These are phyloP conservation scores for Penicillium thymicola DNA, from an alignment of 2,329 filamentous ascomycete genomes.

Conservation along the genomic window DNA sequence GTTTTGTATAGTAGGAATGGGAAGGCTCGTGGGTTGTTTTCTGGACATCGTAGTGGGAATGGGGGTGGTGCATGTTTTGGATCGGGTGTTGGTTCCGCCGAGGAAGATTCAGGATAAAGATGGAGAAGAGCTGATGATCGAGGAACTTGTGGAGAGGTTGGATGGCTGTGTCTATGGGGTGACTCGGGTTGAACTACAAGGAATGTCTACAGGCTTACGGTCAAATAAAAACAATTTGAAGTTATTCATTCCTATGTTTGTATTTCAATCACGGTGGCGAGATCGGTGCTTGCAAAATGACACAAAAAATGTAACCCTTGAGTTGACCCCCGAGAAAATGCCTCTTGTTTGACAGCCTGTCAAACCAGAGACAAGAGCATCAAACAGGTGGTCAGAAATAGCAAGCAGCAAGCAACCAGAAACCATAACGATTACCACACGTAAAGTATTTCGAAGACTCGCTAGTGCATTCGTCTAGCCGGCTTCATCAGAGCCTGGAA, in stretches of 20 bases:
- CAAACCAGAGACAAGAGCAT: not conserved
- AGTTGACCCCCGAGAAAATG: not conserved
- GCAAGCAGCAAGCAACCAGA: not conserved
- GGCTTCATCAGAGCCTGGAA: slow-evolving; percentile 57
- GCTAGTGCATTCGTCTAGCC: slow-evolving; percentile 35
- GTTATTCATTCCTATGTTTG: slow-evolving; percentile 23
- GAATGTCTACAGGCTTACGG: slow-evolving; percentile 1
- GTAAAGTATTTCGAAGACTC: slow-evolving; percentile 11
- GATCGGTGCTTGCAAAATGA: slow-evolving; percentile 4
- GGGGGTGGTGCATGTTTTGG: slow-evolving; percentile 73
- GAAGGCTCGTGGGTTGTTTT: slow-evolving; percentile 21
- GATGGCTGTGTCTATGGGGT: slow-evolving; percentile 10
- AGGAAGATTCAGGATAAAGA: slow-evolving; percentile 41
- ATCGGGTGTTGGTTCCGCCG: slow-evolving; percentile 72
- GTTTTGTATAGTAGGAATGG: slow-evolving; percentile 58
- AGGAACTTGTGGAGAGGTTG: slow-evolving; percentile 22
- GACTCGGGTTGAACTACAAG: slow-evolving; percentile 7
- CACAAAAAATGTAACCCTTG: not conserved
- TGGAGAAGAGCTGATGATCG: slow-evolving; percentile 12
- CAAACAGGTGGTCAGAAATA: not conserved
- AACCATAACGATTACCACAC: slow-evolving; percentile 1
- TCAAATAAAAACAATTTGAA: slow-evolving; percentile 11
- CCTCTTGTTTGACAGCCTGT: not conserved
- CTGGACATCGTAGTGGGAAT: not conserved
- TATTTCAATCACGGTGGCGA: slow-evolving; percentile 16